Conservation (phyloP, 805 yeast genomes). For the Candida corydali region DNA sequence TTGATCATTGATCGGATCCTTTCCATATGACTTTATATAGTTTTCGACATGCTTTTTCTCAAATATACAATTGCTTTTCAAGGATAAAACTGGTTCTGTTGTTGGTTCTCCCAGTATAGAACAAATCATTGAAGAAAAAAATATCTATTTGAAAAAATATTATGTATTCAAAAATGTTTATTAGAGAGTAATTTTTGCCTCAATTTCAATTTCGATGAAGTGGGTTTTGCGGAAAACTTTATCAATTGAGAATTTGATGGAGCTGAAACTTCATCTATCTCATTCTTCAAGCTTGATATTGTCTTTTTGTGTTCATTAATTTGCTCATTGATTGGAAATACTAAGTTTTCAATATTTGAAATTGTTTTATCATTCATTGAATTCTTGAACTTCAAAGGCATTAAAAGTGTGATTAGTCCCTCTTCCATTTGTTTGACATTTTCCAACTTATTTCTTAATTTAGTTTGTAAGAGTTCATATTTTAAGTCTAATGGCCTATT, state of each 20-base stretch:
- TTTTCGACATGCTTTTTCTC: constrained; percentile 58
- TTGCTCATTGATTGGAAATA: constrained; percentile 23
- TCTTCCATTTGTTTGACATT: constrained; percentile 20
- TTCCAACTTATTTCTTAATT: constrained; percentile 23
- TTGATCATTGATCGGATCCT: constrained; percentile 73
- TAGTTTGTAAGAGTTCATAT: constrained; percentile 20
- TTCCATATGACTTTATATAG: constrained; percentile 60
- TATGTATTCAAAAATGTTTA: neutral
- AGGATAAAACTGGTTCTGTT: constrained; percentile 70
- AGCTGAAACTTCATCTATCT: constrained; percentile 6
- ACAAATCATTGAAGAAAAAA: constrained; percentile 12
- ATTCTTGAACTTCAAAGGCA: constrained; percentile 30
- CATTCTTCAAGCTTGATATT: constrained; percentile 13
- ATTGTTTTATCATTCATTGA: constrained; percentile 15
- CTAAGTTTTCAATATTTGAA: constrained; percentile 23
- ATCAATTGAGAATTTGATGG: neutral
- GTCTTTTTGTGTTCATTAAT: constrained; percentile 12
- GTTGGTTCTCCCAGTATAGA: constrained; percentile 67
- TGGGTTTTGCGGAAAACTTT: neutral
- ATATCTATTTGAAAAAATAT: too few relatives aligned
- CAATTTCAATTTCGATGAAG: constrained; percentile 6
- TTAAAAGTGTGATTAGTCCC: constrained; percentile 20
- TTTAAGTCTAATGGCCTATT: constrained; percentile 29
- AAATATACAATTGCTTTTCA: constrained; percentile 64
- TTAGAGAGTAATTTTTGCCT: constrained; percentile 4